A percentile compares a stretch with the other conserved stretches of the same genome.
These are phyloP conservation scores for Neoarthrinium moseri DNA, from an alignment of 2,329 filamentous ascomycete genomes.

Conservation along the genomic window DNA sequence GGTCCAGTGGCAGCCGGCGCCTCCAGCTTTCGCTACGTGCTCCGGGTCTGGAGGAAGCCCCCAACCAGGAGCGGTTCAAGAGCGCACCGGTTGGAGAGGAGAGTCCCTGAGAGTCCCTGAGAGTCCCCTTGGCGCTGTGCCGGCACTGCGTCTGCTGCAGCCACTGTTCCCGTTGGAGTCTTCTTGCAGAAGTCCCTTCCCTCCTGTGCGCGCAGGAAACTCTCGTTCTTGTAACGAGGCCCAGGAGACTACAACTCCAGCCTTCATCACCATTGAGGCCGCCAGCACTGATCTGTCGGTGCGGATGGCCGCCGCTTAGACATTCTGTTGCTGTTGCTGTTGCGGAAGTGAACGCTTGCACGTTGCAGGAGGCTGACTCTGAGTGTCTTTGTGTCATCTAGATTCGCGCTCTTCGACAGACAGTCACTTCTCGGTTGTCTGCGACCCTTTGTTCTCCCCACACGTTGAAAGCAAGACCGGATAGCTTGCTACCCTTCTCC, in stretches of 20 bases:
- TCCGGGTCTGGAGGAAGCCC: not conserved
- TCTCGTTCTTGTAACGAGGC: not conserved
- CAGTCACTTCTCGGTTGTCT: not conserved
- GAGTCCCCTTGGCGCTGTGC: not conserved
- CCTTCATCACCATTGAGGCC: constrained; percentile 1
- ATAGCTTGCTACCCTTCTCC: not conserved
- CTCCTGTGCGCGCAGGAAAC: not conserved
- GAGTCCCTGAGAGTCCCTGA: not conserved
- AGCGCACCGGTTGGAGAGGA: not conserved
- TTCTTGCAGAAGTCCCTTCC: constrained; percentile 1
- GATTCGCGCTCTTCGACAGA: not conserved
- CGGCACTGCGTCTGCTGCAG: not conserved
- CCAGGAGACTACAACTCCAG: constrained; percentile 1
- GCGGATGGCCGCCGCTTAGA: constrained; percentile 3
- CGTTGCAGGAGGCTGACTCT: constrained; percentile 3
- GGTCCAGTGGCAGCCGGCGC: not conserved
- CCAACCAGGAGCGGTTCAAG: not conserved
- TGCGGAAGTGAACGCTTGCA: too few relatives aligned
- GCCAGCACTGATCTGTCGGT: not conserved
- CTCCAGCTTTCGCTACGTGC: not conserved
- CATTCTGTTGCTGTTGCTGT: not conserved
- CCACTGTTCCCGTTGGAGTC: not conserved
- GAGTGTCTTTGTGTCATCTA: constrained; percentile 3
- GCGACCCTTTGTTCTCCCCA: too few relatives aligned
- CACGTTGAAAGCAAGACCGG: not conserved